A percentile compares a stretch with the other conserved stretches of the same genome.
These are phyloP conservation scores for Monilinia polystroma DNA, from an alignment of 2,329 filamentous ascomycete genomes.

Conservation along the genomic window DNA sequence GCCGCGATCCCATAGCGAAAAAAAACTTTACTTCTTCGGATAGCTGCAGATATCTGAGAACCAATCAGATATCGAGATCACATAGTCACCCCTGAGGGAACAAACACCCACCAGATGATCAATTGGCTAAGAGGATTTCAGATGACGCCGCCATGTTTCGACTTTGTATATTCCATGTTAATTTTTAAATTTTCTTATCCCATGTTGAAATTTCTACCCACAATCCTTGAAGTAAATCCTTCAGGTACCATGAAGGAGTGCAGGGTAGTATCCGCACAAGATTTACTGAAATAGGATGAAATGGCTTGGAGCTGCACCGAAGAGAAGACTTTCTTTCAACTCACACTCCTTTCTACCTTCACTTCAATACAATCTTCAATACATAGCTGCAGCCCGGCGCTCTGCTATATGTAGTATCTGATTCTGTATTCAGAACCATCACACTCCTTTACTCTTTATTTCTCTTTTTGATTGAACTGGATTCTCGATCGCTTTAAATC, in stretches of 20 bases:
- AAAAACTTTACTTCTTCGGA: not conserved
- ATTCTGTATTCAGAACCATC: conserved; percentile 13
- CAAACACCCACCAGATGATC: conserved; percentile 12
- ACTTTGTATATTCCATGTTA: not conserved
- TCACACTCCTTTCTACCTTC: not conserved
- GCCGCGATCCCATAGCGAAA: conserved; percentile 11
- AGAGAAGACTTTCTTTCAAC: conserved; percentile 13
- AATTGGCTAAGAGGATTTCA: not conserved
- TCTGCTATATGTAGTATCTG: conserved; percentile 18
- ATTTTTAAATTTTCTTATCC: conserved; percentile 7
- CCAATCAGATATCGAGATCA: conserved; percentile 12
- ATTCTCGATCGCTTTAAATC: not conserved
- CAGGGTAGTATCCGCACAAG: conserved; percentile 9
- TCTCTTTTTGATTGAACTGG: conserved; percentile 9
- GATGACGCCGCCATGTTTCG: conserved; percentile 15
- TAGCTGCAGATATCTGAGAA: not conserved
- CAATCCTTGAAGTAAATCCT: conserved; percentile 4
- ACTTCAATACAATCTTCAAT: not conserved
- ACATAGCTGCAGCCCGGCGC: conserved; percentile 15
- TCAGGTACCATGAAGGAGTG: conserved; percentile 9
- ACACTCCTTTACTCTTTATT: conserved; percentile 14
- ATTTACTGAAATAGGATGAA: conserved; percentile 15
- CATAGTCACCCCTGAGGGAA: not conserved
- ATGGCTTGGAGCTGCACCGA: conserved; percentile 17
- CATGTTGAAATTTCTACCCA: not conserved